Percentiles rank a stretch among this genome's conserved stretches.
phyloP scores from a whole-genome alignment of 2,329 filamentous ascomycete genomes.

The Fusarium humuli region DNA sequence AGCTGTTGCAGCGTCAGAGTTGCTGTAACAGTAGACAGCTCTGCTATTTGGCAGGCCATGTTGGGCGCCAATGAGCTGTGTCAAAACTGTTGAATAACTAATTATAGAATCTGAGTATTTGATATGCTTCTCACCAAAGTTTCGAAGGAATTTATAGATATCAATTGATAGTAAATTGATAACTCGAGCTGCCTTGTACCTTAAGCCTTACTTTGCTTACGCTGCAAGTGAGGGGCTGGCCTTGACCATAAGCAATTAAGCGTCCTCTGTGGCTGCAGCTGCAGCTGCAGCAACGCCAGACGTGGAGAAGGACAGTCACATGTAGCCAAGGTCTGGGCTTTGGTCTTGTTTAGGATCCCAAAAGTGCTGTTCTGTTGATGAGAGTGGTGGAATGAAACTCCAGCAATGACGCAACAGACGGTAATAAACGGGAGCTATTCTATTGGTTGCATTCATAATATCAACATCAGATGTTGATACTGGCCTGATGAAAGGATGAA shows the following conservation, averaged over 20 bases:
- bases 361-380: conserved; percentile 13
- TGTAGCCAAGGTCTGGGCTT: conserved; percentile 1
- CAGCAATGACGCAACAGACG: conserved; percentile 21
- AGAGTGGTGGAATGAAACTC: conserved; percentile 24
- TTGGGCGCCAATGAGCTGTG: background rate
- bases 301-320: conserved; percentile 11
- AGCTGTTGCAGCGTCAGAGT: conserved; percentile 3
- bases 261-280: conserved; percentile 15
- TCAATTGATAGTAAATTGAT: background rate
- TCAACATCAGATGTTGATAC: conserved; percentile 1
- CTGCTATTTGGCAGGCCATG: background rate
- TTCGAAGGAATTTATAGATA: background rate
- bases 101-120: background rate
- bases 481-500: background rate
- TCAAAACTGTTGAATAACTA: background rate
- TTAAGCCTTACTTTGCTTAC: conserved; percentile 21
- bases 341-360: background rate
- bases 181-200: background rate
- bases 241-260: conserved; percentile 30
- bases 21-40: background rate
- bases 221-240: conserved; percentile 30
- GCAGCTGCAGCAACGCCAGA: conserved; percentile 31
- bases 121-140: background rate
- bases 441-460: background rate
- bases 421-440: conserved; percentile 21